phyloP scores from a whole-genome alignment of 2,329 filamentous ascomycete species.

The Coniochaeta prunicola region DNA sequence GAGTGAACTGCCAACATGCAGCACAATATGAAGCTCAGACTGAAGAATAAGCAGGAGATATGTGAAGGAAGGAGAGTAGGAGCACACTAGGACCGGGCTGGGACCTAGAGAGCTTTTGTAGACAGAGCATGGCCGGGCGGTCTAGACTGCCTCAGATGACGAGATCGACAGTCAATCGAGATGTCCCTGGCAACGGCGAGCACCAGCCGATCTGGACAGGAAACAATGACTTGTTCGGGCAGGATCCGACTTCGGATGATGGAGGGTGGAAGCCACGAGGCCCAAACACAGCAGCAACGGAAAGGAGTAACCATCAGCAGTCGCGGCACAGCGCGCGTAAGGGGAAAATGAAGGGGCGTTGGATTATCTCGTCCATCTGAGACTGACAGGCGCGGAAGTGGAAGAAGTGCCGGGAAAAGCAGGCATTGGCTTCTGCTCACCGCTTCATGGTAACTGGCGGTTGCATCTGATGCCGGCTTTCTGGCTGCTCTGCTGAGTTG shows the following conservation, averaged over 20 bases:
- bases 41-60: not conserved
- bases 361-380: not conserved
- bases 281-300: not conserved
- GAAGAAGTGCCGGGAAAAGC: not conserved
- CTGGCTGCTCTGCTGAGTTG: not conserved
- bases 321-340: not conserved
- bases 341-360: not conserved
- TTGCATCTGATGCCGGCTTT: not conserved
- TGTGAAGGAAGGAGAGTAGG: not conserved
- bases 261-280: not conserved
- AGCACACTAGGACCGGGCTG: not conserved
- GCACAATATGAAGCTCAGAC: not conserved
- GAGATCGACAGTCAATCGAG: not conserved
- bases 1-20: not conserved
- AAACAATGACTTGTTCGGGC: not conserved
- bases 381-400: not conserved
- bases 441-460: not conserved
- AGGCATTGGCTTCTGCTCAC: not conserved
- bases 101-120: not conserved
- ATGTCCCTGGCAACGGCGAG: not conserved
- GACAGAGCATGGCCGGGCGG: not conserved
- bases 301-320: not conserved
- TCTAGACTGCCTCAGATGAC: not conserved
- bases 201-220: not conserved
- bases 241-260: conserved; percentile 1